phyloP scores from a whole-genome alignment of 345 rosid genomes.

The Balakata baccata region DNA sequence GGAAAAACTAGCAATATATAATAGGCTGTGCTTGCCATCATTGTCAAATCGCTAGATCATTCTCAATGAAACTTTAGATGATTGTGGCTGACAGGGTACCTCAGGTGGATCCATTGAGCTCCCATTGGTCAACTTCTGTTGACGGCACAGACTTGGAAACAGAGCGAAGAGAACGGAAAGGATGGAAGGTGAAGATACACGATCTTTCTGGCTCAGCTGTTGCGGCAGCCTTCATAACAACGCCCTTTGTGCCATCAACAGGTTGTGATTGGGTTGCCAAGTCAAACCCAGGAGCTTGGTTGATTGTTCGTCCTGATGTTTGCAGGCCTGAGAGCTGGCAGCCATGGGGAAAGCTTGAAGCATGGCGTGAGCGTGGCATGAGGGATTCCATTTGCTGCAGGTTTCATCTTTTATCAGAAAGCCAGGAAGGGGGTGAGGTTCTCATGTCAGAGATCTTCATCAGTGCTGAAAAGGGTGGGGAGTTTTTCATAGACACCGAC shows the following conservation, averaged over 20 bases:
- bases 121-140: conserved; percentile 54
- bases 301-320: conserved; percentile 78
- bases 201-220: conserved; percentile 96
- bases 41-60: conserved; percentile 18
- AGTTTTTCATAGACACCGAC: conserved; percentile 78
- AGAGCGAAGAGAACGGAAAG: conserved; percentile 86
- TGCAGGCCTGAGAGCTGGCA: conserved; percentile 87
- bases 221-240: conserved; percentile 95
- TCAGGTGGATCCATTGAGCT: conserved; percentile 61
- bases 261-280: conserved; percentile 98
- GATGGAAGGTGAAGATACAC: conserved; percentile 98
- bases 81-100: conserved; percentile 53
- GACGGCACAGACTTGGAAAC: conserved; percentile 53
- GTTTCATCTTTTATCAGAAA: conserved; percentile 76
- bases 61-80: conserved; percentile 33
- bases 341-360: conserved; percentile 98
- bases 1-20: conserved; percentile 2
- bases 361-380: conserved; percentile 93
- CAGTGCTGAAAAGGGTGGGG: conserved; percentile 89
- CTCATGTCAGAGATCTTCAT: conserved; percentile 80
- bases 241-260: conserved; percentile 92
- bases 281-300: conserved; percentile 97
- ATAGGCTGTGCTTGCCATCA: conserved; percentile 7
- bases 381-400: conserved; percentile 85
- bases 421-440: conserved; percentile 68